These are phyloP conservation scores for Psilocybe sp. DNA, from an alignment of 768 basidiomycete genomes.

Conservation along the genomic window DNA sequence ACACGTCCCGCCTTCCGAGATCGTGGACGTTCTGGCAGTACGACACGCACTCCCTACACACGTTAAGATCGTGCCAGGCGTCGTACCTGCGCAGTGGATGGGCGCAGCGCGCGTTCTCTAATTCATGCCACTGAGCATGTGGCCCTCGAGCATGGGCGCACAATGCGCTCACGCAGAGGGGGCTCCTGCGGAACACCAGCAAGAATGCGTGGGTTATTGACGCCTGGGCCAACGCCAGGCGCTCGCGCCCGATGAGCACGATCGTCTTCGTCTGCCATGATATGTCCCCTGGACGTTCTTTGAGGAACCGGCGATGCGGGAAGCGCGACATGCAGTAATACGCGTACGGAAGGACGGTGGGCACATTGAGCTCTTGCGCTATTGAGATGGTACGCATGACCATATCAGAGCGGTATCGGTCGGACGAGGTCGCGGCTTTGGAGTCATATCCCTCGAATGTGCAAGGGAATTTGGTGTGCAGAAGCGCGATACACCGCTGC, in stretches of 20 bases:
- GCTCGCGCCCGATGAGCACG: slow-evolving; percentile 38
- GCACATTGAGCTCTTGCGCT: slow-evolving; percentile 37
- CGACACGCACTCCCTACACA: slow-evolving; percentile 31
- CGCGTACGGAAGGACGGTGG: slow-evolving; percentile 42
- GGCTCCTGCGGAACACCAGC: slow-evolving; percentile 33
- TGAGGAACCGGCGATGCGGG: slow-evolving; percentile 33
- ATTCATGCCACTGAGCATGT: slow-evolving; percentile 41
- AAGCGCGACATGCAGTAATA: slow-evolving; percentile 49
- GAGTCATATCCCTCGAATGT: slow-evolving; percentile 35
- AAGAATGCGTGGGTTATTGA: slow-evolving; percentile 40
- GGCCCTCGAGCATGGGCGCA: slow-evolving; percentile 35
- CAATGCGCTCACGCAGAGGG: slow-evolving; percentile 25
- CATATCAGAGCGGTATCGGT: slow-evolving; percentile 35
- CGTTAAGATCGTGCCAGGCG: slow-evolving; percentile 31
- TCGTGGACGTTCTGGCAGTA: slow-evolving; percentile 29
- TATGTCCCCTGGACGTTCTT: slow-evolving; percentile 31
- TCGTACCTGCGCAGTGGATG: slow-evolving; percentile 33
- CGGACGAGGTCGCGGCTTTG: slow-evolving; percentile 18
- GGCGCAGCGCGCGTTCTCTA: slow-evolving; percentile 32
- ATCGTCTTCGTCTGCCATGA: slow-evolving; percentile 38
- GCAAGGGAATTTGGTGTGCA: slow-evolving; percentile 37
- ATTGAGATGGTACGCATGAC: slow-evolving; percentile 44
- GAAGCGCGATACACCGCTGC: slow-evolving; percentile 46
- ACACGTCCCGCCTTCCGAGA: slow-evolving; percentile 33
- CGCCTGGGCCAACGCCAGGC: slow-evolving; percentile 39